Evolutionary conservation across 164 flowering plant species (phyloP), one percentile per base, ranked within the genome.

Genomic region (Chimonanthus praecox): DNA sequence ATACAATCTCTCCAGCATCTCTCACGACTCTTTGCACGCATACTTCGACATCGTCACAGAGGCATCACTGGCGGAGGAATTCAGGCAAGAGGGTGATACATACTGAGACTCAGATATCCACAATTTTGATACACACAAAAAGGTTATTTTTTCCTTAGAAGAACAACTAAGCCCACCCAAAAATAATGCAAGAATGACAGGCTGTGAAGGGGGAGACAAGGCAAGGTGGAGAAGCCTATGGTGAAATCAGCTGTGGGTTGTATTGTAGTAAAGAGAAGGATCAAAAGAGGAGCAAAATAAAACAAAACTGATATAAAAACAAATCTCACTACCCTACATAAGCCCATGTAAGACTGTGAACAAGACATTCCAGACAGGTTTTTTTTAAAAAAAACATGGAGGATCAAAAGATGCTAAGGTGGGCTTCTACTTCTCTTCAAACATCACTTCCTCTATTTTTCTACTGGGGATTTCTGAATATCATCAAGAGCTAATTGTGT

Each of bases 351-450:
- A 75, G 84, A 73, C 84, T 72, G 81, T 74, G 86, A 83, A 80
- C 81, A 79, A 83, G 83, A 83, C 83, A 85, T 85, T 85, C 88
- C 85, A 80, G 85, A 83, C 84, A 80, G 73, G 64, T 69, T 77
- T 74, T 80, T 44, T 33, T 33, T 0, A 33, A 33, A 33, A 62
- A 76, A 75, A 71, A 80, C 75, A 73, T 70, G 33, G 70, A 71
- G 77, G 76, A 72, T 69, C 63, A 69, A 72, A 72, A 75, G 74
- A 70, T 64, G 67, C 58, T 71, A 33, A 33, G 21, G 54, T 62
- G 71, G 71, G 70, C 72, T 76, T 65, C 72, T 54, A 49, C 74
- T 70, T 21, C 72, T 43, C 54, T 48, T 47, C 54, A 15, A 72
- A 65, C 15, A 58, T 73, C 73, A 73, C 18, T 45, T 64, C 58